Evolutionary conservation across 306 rosid species (phyloP).

Genomic region (Nissolia schottii): DNA sequence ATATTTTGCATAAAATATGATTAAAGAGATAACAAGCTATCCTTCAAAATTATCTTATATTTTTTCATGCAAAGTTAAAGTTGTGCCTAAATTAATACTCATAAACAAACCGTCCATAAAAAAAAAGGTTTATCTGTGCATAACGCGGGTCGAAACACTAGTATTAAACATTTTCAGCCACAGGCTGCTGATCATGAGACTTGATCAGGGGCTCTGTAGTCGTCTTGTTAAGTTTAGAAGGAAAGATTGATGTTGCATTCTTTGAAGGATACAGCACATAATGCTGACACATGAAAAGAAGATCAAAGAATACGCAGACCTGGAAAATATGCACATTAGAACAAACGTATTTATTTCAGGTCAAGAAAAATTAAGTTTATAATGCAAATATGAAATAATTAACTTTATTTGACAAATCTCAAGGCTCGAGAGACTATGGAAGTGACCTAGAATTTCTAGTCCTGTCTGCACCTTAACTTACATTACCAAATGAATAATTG

Average conservation of each 20-base stretch:
- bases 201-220: constrained; percentile 26
- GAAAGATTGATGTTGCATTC: background rate
- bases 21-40: too few relatives aligned
- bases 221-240: constrained; percentile 2
- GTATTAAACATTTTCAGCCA: too few relatives aligned
- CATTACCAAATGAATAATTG: too few relatives aligned
- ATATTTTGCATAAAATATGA: too few relatives aligned
- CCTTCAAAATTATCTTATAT: too few relatives aligned
- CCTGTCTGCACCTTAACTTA: too few relatives aligned
- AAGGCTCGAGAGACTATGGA: background rate
- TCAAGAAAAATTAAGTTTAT: background rate
- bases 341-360: background rate
- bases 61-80: too few relatives aligned
- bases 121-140: too few relatives aligned
- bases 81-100: too few relatives aligned
- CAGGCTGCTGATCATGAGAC: background rate
- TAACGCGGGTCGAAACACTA: too few relatives aligned
- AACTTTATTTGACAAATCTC: background rate
- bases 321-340: constrained; percentile 1
- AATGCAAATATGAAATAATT: background rate
- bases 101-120: too few relatives aligned
- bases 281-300: constrained; percentile 34
- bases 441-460: background rate
- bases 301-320: constrained; percentile 34
- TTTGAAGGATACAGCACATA: constrained; percentile 32